Evolutionary conservation across 1,284 basidiomycete species (phyloP), one percentile per base, ranked within the genome.

Genomic region (Austroboletus novae-zelandiae): DNA sequence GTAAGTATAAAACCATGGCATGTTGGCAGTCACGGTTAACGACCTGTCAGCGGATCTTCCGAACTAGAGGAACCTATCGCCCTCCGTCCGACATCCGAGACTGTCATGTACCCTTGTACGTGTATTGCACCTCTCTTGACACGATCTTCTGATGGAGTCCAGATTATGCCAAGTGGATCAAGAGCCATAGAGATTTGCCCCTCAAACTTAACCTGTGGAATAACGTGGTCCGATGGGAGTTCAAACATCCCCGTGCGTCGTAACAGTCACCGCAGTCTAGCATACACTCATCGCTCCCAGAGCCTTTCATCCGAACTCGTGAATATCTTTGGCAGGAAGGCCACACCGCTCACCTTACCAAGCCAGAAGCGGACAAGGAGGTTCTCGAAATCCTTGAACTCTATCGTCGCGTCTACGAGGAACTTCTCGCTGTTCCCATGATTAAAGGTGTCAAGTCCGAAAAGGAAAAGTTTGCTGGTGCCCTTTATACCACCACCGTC

Each of bases 241-340:
- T 99, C 80, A 99, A 99, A 77, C 97, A 96, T 72, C 97, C 96
- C 48, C 94, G 87, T 89, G 58, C 61, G 74, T 61, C 23, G 45
- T 50, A 5, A 1, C 39, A 43, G 17, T n/a, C 6, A 17, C 29
- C 14, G 10, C 6, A 32, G 14, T 43, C 8, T 18, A 14, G n/a
- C 6, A 1, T 18, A 43, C 25, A 14, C 53, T 55, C 7, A 43
- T 45, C 30, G 15, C 40, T 15, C 56, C 13, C 64, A 89, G 86
- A 99, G 73, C 96, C 96, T 3, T 99, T 99, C 89, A 81, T 99
- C 39, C 93, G 96, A 56, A 99, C 97, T 2, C 91, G 97, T 65
- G 96, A 99, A 75, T 99, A 98, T 81, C 77, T 99, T 32, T 99
- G 97, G 96, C 96, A 99, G 75, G 97, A 99, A 73, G 96, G 96